Base-by-base conservation (phyloP, 1,284 basidiomycete species). In the Puccinia polysora region DNA sequence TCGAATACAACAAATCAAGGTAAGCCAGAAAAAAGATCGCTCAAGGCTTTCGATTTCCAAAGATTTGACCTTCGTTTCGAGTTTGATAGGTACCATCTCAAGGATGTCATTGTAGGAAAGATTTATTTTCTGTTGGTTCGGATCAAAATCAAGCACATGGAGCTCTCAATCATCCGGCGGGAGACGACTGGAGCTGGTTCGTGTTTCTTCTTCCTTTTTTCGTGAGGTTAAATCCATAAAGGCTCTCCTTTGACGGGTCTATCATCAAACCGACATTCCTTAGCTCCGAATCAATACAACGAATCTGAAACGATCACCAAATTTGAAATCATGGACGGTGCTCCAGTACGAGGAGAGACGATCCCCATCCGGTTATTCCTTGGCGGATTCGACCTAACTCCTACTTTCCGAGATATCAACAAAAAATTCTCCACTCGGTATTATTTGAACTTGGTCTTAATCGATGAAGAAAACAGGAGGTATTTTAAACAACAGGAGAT, bases 91-190 rank as follows among this genome's bases (percentile, higher is more conserved):
- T 98, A 98, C 80, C 95, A 98, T 79, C 82, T 98, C 74, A 98
- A 97, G 81, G 96, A 98, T 80, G 95, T 97, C 73, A 98, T 98
- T 69, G 95, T 98, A 14, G 95, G 95, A 81, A 97, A 97, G 83
- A 97, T 98, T 79, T 97, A 96, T 83, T 98, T 98, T 82, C 83
- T 98, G 34, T 88, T 98, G 52, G 95, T 98, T 6, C 88, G 95
- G 74, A 97, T 98, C 85, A 97, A 98, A 84, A 97, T 98, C 83
- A 97, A 98, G 81, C 94, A 98, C 78, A 97, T 97, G 94, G 96
- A 98, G 79, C 84, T 98, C 20, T 96, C 92, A 15, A 97, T 97
- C 79, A 97, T 98, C 76, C 88, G 95, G 32, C 85, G 95, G 49
- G 95, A 98, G 81, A 97, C 95, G 23, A 97, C 96, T 0, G 95